Evolutionary conservation across 768 basidiomycete genomes (phyloP).

Genomic region (Mycena kentingensis): DNA sequence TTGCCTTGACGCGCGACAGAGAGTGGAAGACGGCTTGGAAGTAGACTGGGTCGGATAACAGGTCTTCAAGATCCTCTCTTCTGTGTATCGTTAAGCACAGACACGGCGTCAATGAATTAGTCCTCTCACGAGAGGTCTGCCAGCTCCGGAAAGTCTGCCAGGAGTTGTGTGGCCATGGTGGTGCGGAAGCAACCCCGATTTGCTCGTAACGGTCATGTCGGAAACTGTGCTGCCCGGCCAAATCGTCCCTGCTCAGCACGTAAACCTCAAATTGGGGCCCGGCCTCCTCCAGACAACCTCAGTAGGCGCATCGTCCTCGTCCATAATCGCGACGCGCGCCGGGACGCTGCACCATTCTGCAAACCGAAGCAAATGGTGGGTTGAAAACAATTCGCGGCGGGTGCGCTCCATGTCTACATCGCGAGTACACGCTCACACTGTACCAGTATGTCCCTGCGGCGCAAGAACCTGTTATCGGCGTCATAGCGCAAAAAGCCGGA

Average conservation of each 20-base stretch:
- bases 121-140: constrained; percentile 65
- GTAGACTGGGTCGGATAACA: constrained; percentile 77
- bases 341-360: constrained; percentile 69
- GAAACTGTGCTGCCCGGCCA: constrained; percentile 79
- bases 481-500: constrained; percentile 75
- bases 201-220: constrained; percentile 41
- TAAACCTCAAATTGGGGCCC: constrained; percentile 85
- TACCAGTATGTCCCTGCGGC: constrained; percentile 85
- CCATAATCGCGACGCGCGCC: constrained; percentile 63
- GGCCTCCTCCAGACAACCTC: constrained; percentile 61
- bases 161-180: constrained; percentile 47
- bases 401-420: constrained; percentile 40
- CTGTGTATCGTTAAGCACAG: constrained; percentile 40
- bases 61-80: constrained; percentile 87
- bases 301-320: constrained; percentile 31
- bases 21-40: constrained; percentile 89
- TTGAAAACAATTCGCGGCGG: constrained; percentile 82
- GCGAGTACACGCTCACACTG: constrained; percentile 8
- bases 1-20: constrained; percentile 66
- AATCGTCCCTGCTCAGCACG: constrained; percentile 67
- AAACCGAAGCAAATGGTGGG: constrained; percentile 83
- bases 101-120: background rate
- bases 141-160: constrained; percentile 72
- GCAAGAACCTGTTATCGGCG: constrained; percentile 88
- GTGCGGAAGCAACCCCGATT: background rate